Evolutionary conservation across 2,329 filamentous ascomycete genomes (phyloP).

Genomic region (Nigrospora osmanthi): DNA sequence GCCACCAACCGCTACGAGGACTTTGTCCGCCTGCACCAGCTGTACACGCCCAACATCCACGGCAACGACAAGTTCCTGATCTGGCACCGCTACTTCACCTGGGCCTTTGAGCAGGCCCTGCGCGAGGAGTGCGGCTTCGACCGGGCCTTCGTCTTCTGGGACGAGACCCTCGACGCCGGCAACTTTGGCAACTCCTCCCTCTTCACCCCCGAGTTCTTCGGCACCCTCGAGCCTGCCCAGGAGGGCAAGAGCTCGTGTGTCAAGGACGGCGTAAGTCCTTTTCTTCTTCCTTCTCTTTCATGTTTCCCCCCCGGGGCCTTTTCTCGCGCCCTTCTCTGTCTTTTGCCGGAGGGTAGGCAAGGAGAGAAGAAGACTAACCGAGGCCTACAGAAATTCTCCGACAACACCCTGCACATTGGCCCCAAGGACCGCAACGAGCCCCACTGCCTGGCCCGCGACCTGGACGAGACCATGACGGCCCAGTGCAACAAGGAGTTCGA

Average conservation of each 20-base stretch:
- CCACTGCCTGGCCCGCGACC: constrained; percentile 22
- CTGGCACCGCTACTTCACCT: constrained; percentile 24
- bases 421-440: constrained; percentile 7
- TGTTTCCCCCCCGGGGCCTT: no score
- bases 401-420: constrained; percentile 9
- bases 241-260: constrained; percentile 18
- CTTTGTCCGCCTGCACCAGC: constrained; percentile 22
- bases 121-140: constrained; percentile 23
- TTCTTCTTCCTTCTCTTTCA: not conserved
- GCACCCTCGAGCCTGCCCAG: constrained; percentile 13
- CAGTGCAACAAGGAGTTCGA: constrained; percentile 7
- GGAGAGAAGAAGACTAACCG: not conserved
- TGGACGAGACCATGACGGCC: constrained; percentile 13
- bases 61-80: constrained; percentile 21
- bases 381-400: constrained; percentile 13
- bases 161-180: constrained; percentile 24
- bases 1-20: constrained; percentile 23
- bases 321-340: no score
- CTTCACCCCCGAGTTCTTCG: constrained; percentile 21
- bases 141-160: constrained; percentile 22
- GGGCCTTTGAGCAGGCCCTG: constrained; percentile 19
- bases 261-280: constrained; percentile 11
- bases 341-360: no score
- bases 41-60: constrained; percentile 21
- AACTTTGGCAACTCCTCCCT: constrained; percentile 17